Percentiles rank a stretch among this genome's conserved stretches.
These are phyloP conservation scores for Plasmopara muralis DNA, from an alignment of 352 stramenopile genomes.

Conservation along the genomic window DNA sequence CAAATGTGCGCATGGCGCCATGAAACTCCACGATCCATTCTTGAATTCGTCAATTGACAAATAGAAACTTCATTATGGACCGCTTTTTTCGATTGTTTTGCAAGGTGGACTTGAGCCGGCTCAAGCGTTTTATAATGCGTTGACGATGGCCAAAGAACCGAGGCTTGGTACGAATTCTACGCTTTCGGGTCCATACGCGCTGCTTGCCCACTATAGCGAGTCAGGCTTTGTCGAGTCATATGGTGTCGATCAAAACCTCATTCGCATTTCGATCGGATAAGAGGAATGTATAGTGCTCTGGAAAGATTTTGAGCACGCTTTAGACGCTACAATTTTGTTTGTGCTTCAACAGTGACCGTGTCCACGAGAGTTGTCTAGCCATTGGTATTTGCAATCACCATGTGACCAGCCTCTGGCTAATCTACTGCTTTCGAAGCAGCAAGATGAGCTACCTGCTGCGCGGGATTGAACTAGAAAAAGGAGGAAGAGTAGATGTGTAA, in stretches of 20 bases:
- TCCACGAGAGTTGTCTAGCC: constrained; percentile 2
- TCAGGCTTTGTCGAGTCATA: constrained; percentile 88
- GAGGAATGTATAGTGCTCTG: constrained; percentile 80
- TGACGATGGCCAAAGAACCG: constrained; percentile 80
- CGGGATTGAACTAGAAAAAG: too few species aligned
- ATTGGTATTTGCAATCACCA: constrained; percentile 6
- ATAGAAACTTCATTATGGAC: constrained; percentile 59
- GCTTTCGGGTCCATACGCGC: constrained; percentile 88
- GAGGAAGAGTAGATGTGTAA: too few species aligned
- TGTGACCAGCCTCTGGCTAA: constrained; percentile 12
- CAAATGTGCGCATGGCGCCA: constrained; percentile 59
- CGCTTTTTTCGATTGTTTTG: constrained; percentile 85
- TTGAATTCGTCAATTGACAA: constrained; percentile 14
- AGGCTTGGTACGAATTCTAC: constrained; percentile 94
- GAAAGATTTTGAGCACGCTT: constrained; percentile 33
- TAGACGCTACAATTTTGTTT: constrained; percentile 19
- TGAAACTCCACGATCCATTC: constrained; percentile 64
- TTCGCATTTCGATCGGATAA: constrained; percentile 89
- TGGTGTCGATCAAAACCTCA: constrained; percentile 85
- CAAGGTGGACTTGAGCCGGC: constrained; percentile 55
- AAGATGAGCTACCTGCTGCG: constrained; percentile 17
- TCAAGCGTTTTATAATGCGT: constrained; percentile 83
- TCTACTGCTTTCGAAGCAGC: constrained; percentile 18
- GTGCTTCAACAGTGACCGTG: too few species aligned
- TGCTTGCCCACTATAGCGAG: constrained; percentile 91